Evolutionary conservation across 495 filamentous ascomycete genomes (phyloP), one percentile per base, ranked within the genome.

Genomic region (Entonaema liquescens): DNA sequence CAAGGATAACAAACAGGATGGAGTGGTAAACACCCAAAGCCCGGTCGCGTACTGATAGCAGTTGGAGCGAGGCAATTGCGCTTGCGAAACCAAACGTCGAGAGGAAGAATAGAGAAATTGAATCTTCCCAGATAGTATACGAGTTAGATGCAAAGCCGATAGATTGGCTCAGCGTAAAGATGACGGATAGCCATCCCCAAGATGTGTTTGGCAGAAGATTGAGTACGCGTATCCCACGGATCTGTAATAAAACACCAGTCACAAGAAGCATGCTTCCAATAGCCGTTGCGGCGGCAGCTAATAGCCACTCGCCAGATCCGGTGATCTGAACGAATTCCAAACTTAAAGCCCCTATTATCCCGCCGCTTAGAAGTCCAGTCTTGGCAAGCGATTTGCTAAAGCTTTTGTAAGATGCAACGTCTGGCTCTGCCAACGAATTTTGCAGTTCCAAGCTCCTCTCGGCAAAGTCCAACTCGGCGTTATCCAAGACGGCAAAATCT

Each of bases 61-160:
- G 88, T 25, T 92, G 87, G 71, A 95, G 85, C 8, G 94, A 93
- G 5, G 90, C 88, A 3, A 92, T 76, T n/a, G 92, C 84, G 33
- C 88, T 86, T 38, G 88, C 82, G 21, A 93, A 79, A 28, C 93
- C 95, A 78, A 98, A 98, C 0, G 94, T 96, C 3, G 88, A 86
- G 60, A 98, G 87, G 83, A 98, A 94, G 82, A 95, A 96, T 2
- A 94, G 81, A n/a, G 97, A 84, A 50, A 97, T 97, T 17, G 93
- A 91, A 72, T 98, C 96, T 81, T 99, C 95, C 96, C 96, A 98
- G 68, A 99, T 97, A 5, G 95, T 98, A 79, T 93, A 99, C 1
- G 95, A 98, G 76, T 98, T 99, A 4, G 95, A 95, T 0, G 93
- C 95, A 79, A 98, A 98, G 38, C 94, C 95, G 68, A 92, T 80